These are phyloP conservation scores for Periconia macrospinosa DNA, from an alignment of 2,329 filamentous ascomycete genomes.

Conservation along the genomic window DNA sequence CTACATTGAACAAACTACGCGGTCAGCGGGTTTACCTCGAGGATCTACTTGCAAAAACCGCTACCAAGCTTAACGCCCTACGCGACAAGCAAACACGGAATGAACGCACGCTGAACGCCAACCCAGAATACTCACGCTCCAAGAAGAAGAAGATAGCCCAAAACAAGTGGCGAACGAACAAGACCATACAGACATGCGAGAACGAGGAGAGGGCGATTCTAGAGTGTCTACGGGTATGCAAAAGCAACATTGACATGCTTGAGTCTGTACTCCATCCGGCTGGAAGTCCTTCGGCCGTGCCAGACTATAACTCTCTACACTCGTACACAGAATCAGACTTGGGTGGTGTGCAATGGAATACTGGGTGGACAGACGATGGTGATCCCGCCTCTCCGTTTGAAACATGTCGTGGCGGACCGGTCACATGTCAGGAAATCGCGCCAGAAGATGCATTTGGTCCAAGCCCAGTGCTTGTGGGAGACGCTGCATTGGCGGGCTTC, in stretches of 20 bases:
- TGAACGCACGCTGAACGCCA: slow-evolving; percentile 19
- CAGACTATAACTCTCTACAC: slow-evolving; percentile 16
- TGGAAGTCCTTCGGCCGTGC: slow-evolving; percentile 9
- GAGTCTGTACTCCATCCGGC: slow-evolving; percentile 17
- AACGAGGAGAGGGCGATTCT: slow-evolving; percentile 33
- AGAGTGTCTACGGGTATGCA: slow-evolving; percentile 34
- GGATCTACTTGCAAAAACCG: slow-evolving; percentile 32
- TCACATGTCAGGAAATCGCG: slow-evolving; percentile 15
- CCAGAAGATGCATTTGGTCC: slow-evolving; percentile 14
- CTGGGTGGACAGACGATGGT: slow-evolving; percentile 25
- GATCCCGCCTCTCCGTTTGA: slow-evolving; percentile 26
- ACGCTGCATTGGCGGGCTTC: neutral
- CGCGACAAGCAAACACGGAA: slow-evolving; percentile 33
- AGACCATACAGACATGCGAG: slow-evolving; percentile 35
- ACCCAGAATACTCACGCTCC: slow-evolving; percentile 15
- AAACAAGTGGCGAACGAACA: slow-evolving; percentile 27
- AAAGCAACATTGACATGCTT: slow-evolving; percentile 32
- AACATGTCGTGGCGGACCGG: slow-evolving; percentile 9
- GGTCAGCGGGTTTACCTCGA: slow-evolving; percentile 29
- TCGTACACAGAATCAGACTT: slow-evolving; percentile 20
- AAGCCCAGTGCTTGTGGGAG: neutral
- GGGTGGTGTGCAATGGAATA: slow-evolving; percentile 33
- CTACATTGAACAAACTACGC: slow-evolving; percentile 17
- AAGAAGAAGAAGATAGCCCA: slow-evolving; percentile 38
- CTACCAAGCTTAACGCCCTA: slow-evolving; percentile 33